Percentiles rank a stretch among this genome's conserved stretches.
Evolutionary conservation across 257 asterid species (phyloP).

Genomic region (Solanum rostratum): DNA sequence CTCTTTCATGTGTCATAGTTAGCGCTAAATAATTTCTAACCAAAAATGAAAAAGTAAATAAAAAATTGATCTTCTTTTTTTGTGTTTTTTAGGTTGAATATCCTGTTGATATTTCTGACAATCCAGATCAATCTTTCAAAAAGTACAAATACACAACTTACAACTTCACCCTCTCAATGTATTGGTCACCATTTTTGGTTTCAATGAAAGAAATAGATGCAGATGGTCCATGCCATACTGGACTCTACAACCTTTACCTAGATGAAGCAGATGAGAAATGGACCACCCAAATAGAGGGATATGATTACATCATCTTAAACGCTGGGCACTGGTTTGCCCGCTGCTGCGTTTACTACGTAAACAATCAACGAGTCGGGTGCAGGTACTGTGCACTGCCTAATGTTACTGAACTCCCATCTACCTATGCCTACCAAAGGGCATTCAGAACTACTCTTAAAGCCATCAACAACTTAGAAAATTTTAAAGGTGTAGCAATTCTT

Average conservation of each 20-base stretch:
- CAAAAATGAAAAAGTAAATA: background rate
- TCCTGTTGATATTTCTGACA: constrained; percentile 40
- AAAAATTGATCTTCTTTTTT: background rate
- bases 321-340: constrained; percentile 57
- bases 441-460: constrained; percentile 11
- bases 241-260: constrained; percentile 41
- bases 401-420: background rate
- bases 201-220: constrained; percentile 22
- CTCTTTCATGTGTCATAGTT: background rate
- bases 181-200: constrained; percentile 49
- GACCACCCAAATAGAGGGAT: constrained; percentile 32
- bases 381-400: background rate
- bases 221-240: constrained; percentile 23
- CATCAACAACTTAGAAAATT: background rate
- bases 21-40: background rate
- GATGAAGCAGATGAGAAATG: constrained; percentile 47
- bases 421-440: constrained; percentile 19
- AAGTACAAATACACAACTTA: constrained; percentile 27
- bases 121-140: constrained; percentile 28
- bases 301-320: constrained; percentile 42
- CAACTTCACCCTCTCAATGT: constrained; percentile 43
- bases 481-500: background rate
- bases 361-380: constrained; percentile 13
- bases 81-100: constrained; percentile 33
- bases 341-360: constrained; percentile 6